A percentile compares a stretch with the other conserved stretches of the same genome.
Evolutionary conservation across 2,329 filamentous ascomycete species (phyloP).

Genomic region (Nectriaceae sp.): DNA sequence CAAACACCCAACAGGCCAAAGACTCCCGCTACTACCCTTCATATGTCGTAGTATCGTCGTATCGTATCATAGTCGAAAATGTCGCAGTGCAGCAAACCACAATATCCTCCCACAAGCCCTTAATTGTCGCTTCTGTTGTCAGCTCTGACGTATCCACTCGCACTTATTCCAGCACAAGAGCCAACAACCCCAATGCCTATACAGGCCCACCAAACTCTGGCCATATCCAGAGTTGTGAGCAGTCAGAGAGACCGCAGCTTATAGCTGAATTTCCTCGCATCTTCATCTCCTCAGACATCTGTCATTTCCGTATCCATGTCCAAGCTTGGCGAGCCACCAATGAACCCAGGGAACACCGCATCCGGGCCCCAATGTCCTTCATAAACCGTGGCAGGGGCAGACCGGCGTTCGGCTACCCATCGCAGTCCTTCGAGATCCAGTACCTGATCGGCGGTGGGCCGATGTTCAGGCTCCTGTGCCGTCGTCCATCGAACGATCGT

Average conservation of each 20-base stretch:
- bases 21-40: conserved; percentile 21
- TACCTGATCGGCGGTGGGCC: conserved; percentile 75
- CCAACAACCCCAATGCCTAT: conserved; percentile 18
- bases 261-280: background rate
- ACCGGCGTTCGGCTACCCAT: conserved; percentile 77
- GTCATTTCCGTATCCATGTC: conserved; percentile 60
- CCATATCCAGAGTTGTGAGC: conserved; percentile 37
- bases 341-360: conserved; percentile 45
- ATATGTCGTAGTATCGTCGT: conserved; percentile 32
- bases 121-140: conserved; percentile 15
- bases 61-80: conserved; percentile 25
- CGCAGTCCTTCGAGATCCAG: conserved; percentile 71
- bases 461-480: conserved; percentile 67
- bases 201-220: conserved; percentile 19
- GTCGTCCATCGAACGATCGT: conserved; percentile 88
- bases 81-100: conserved; percentile 18
- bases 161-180: conserved; percentile 27
- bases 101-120: conserved; percentile 15
- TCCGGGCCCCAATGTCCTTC: conserved; percentile 94
- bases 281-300: conserved; percentile 47
- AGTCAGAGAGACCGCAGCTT: conserved; percentile 15
- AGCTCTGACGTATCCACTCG: conserved; percentile 18
- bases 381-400: conserved; percentile 89
- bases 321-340: conserved; percentile 20
- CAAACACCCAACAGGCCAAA: conserved; percentile 7